Base-by-base conservation (phyloP, 768 basidiomycete genomes). In the Pisolithus microcarpus region DNA sequence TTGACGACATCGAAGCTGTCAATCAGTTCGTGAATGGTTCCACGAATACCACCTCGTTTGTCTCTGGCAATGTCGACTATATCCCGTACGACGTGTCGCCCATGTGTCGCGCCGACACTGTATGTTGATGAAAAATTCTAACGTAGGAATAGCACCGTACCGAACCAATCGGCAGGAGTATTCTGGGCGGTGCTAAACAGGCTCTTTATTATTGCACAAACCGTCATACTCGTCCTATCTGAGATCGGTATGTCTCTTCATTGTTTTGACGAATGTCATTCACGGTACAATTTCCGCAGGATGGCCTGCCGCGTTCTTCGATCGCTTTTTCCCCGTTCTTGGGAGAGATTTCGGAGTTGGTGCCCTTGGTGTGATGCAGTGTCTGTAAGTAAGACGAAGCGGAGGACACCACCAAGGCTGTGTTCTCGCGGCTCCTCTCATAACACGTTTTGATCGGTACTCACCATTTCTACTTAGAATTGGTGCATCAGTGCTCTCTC, bases 151-250 rank as follows among this genome's bases (percentile, higher is more conserved):
- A 87, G 84, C 67, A 90, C 91, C 0, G 88, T 96, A n/a, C 92
- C 92, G 3, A 91, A 92, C 68, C 92, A 95, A 66, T 74, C 91
- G 42, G 93, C 90, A 7, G 93, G 93, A 24, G 81, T 84, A 21
- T 95, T 96, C 69, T 96, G 91, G 89, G 85, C 90, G 2, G 80
- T 93, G 42, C 75, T 93, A 52, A 84, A 89, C 59, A 81, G 86
- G 40, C 70, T 95, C n/a, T 76, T 95, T 62, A 87, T 93, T 68
- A 75, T 90, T 51, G 83, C 87, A 69, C 85, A 92, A 65, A 77
- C 82, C 46, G 63, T 93, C 59, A 75, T 89, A 48, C 80, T 95
- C 48, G 70, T 91, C 54, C 65, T 67, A 30, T 67, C 67, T 1
- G 65, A 67, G 48, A 49, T 69, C 16, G 63, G 80, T 81, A 49